These are phyloP conservation scores for Coemansia sp. DNA, from an alignment of 371 early-diverging fungal species.

Conservation along the genomic window DNA sequence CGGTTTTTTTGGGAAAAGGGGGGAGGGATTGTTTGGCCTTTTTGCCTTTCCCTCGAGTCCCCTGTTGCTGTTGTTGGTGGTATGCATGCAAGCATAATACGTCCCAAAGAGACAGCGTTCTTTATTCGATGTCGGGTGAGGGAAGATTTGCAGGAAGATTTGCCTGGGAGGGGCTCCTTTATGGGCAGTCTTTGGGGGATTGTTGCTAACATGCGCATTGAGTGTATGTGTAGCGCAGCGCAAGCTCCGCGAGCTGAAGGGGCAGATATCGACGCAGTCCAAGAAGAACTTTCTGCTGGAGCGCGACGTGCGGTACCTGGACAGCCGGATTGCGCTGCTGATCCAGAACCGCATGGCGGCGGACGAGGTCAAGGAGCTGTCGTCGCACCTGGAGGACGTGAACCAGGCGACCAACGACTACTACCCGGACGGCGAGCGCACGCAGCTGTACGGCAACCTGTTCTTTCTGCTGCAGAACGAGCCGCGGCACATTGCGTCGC, in stretches of 20 bases:
- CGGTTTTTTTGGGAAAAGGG: background rate
- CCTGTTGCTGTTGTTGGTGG: background rate
- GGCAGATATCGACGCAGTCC: conserved; percentile 86
- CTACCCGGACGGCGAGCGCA: conserved; percentile 80
- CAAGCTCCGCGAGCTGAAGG: conserved; percentile 81
- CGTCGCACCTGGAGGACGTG: conserved; percentile 53
- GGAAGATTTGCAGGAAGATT: too few species aligned
- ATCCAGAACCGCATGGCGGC: conserved; percentile 92
- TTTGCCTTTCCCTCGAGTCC: background rate
- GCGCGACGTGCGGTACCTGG: conserved; percentile 90
- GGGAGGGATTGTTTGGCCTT: background rate
- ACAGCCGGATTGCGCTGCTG: conserved; percentile 88
- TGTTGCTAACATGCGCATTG: background rate
- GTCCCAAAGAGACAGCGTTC: too few species aligned
- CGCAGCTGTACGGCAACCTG: conserved; percentile 90
- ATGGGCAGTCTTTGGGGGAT: background rate
- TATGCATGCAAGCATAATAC: too few species aligned
- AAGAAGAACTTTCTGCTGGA: conserved; percentile 95
- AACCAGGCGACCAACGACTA: conserved; percentile 66
- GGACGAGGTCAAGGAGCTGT: conserved; percentile 50
- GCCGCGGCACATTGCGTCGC: conserved; percentile 85
- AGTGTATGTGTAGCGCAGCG: conserved; percentile 63
- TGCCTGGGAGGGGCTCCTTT: too few species aligned
- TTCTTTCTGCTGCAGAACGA: conserved; percentile 92
- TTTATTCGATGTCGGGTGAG: too few species aligned